These are phyloP conservation scores for Kingdonia uniflora DNA, from an alignment of 164 flowering plant species.

Conservation along the genomic window DNA sequence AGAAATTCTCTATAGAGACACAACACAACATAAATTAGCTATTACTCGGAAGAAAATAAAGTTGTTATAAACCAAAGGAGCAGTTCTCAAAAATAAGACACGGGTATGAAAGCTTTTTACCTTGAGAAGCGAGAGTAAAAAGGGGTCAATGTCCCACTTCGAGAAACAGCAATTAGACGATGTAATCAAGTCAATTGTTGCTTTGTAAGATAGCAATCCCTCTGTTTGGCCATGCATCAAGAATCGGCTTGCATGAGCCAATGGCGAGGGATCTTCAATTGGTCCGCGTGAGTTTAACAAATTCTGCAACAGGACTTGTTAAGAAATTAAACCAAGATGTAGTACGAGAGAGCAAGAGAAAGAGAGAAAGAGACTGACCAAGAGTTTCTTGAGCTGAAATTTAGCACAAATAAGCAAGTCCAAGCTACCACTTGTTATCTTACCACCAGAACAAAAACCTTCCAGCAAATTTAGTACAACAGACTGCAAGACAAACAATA, in stretches of 20 bases:
- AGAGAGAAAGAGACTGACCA: constrained; percentile 46
- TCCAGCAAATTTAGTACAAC: constrained; percentile 55
- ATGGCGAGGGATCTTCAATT: constrained; percentile 83
- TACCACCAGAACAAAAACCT: constrained; percentile 31
- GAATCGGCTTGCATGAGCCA: constrained; percentile 45
- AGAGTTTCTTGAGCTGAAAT: constrained; percentile 57
- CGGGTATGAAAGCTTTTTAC: constrained; percentile 20
- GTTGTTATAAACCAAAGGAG: no score
- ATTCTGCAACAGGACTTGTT: constrained; percentile 54
- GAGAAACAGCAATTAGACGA: constrained; percentile 51
- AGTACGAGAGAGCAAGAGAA: not conserved
- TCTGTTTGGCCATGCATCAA: constrained; percentile 50
- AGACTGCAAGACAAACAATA: constrained; percentile 38
- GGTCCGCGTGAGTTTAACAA: constrained; percentile 51
- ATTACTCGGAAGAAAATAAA: no score
- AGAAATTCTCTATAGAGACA: no score
- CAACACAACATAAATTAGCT: no score
- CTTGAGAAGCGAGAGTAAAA: constrained; percentile 69
- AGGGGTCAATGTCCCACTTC: constrained; percentile 48
- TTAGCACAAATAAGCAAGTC: constrained; percentile 42
- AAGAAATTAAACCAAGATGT: constrained; percentile 12
- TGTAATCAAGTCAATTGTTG: constrained; percentile 57
- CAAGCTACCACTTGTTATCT: constrained; percentile 20
- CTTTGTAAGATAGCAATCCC: constrained; percentile 59
- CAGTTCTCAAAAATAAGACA: not conserved